Conservation (phyloP, 2,329 filamentous ascomycete species). For the Neopestalotiopsis sp. region DNA sequence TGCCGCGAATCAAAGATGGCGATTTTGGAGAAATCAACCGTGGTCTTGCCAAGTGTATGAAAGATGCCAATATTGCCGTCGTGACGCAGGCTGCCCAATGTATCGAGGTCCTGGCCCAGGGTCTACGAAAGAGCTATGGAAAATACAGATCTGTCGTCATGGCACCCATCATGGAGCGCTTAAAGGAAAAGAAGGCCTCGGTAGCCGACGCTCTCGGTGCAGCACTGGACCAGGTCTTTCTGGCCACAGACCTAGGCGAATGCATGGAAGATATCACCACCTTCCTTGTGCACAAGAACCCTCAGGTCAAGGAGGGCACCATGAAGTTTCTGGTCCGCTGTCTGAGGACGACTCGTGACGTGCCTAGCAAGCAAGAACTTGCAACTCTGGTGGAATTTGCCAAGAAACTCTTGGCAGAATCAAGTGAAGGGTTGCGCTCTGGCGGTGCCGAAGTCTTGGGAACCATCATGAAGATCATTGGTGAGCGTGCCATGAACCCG, state of each 20-base stretch:
- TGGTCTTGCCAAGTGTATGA: conserved; percentile 93
- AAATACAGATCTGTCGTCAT: conserved; percentile 84
- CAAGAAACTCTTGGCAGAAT: conserved; percentile 90
- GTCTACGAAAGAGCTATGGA: conserved; percentile 75
- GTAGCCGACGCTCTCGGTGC: conserved; percentile 88
- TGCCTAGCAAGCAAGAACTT: conserved; percentile 84
- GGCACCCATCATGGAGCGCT: conserved; percentile 87
- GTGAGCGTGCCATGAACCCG: conserved; percentile 92
- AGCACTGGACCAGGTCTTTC: conserved; percentile 75
- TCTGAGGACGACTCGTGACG: conserved; percentile 80
- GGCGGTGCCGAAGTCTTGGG: conserved; percentile 92
- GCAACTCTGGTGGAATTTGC: conserved; percentile 83
- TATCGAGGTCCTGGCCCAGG: conserved; percentile 86
- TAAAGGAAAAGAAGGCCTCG: conserved; percentile 95
- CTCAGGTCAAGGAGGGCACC: conserved; percentile 94
- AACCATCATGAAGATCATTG: conserved; percentile 98
- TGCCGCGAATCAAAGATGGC: conserved; percentile 89
- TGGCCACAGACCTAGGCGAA: conserved; percentile 75
- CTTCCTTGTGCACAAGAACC: conserved; percentile 91
- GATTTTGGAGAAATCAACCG: conserved; percentile 85
- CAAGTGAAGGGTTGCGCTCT: conserved; percentile 81
- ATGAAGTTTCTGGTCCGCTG: conserved; percentile 92
- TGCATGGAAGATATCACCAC: conserved; percentile 90
- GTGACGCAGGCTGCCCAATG: conserved; percentile 93
- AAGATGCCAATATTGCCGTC: conserved; percentile 95